Evolutionary conservation across 148 eudicot genomes (phyloP).

Genomic region (Camellia japonica): DNA sequence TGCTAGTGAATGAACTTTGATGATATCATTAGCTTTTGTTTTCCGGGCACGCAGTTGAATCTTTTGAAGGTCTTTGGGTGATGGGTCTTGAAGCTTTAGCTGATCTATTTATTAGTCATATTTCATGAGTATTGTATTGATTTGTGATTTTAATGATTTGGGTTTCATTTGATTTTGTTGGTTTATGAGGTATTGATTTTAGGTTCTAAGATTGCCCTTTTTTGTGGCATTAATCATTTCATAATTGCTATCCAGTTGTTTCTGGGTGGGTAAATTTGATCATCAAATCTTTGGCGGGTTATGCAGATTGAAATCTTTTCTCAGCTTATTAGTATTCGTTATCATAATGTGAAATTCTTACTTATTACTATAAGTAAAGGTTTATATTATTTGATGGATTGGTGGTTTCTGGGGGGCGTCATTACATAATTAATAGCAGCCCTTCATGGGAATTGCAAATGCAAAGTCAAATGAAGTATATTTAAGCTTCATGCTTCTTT

Average conservation of each 20-base stretch:
- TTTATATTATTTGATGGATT: not conserved
- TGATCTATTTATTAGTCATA: slow-evolving; percentile 15
- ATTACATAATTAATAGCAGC: not conserved
- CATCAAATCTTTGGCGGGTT: not conserved
- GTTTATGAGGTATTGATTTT: not conserved
- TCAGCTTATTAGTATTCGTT: no score
- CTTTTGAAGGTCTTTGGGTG: not conserved
- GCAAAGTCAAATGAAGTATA: slow-evolving; percentile 11
- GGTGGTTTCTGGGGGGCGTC: slow-evolving; percentile 8
- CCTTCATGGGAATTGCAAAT: not conserved
- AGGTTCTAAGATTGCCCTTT: not conserved
- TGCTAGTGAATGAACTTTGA: not conserved
- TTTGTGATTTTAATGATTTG: slow-evolving; percentile 17
- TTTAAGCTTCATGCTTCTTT: not conserved
- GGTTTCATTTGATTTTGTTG: not conserved
- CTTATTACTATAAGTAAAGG: not conserved
- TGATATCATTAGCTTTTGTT: not conserved
- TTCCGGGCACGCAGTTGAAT: no score
- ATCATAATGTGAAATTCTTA: no score
- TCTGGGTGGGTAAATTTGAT: not conserved
- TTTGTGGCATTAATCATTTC: not conserved
- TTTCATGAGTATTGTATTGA: not conserved
- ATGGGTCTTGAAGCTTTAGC: slow-evolving; percentile 6
- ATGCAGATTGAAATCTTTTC: not conserved
- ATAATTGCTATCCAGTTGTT: not conserved